A percentile compares a stretch with the other conserved stretches of the same genome.
Conservation (phyloP, 2,329 filamentous ascomycete species). For the Thelonectria olida region DNA sequence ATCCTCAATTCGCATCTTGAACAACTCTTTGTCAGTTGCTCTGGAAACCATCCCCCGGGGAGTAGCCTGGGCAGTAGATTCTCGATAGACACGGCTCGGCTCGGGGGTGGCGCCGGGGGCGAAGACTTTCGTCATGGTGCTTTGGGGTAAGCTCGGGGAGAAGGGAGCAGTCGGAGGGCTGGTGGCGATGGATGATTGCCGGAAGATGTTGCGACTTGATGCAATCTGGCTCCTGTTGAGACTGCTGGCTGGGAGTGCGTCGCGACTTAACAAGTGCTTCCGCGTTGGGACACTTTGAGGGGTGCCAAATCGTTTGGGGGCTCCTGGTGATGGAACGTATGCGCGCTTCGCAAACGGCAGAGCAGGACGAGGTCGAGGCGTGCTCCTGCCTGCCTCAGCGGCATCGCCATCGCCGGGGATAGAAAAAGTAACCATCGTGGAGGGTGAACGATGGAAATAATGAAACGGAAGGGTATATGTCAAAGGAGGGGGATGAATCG, state of each 20-base stretch:
- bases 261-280: conserved; percentile 47
- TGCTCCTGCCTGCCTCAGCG: conserved; percentile 44
- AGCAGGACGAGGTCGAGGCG: conserved; percentile 51
- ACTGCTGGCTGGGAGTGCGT: conserved; percentile 47
- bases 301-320: conserved; percentile 48
- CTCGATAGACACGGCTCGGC: conserved; percentile 53
- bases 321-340: conserved; percentile 51
- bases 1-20: conserved; percentile 67
- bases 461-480: conserved; percentile 9
- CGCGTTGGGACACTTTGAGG: conserved; percentile 50
- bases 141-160: conserved; percentile 56
- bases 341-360: conserved; percentile 56
- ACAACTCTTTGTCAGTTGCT: conserved; percentile 60
- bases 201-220: conserved; percentile 53
- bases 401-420: conserved; percentile 48
- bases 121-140: conserved; percentile 59
- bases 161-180: conserved; percentile 49
- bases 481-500: conserved; percentile 22
- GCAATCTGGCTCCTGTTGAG: conserved; percentile 48
- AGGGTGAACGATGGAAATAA: background rate
- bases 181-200: conserved; percentile 49
- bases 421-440: conserved; percentile 51
- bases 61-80: conserved; percentile 56
- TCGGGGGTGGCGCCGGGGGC: conserved; percentile 56
- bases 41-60: conserved; percentile 61